Conservation (phyloP, 192 early-diverging fungal species). For the Dissophora globulifera region DNA sequence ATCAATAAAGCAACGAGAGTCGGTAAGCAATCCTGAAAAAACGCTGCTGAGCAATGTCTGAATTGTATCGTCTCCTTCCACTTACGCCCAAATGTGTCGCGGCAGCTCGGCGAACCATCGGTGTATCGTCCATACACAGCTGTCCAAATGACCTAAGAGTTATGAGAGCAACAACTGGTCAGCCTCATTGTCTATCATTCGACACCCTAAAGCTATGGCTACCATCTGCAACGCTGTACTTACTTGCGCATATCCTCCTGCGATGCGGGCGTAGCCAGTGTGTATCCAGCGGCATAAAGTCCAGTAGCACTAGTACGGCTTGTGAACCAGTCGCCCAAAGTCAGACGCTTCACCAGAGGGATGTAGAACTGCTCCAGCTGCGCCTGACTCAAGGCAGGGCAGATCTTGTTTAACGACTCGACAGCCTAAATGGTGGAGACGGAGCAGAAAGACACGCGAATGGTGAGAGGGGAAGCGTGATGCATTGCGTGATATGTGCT, state of each 20-base stretch:
- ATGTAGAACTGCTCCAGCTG: conserved; percentile 92
- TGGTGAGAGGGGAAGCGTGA: not conserved
- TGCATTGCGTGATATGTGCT: conserved; percentile 13
- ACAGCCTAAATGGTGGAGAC: conserved; percentile 84
- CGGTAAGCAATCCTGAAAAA: not conserved
- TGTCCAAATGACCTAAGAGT: conserved; percentile 73
- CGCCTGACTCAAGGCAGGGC: conserved; percentile 71
- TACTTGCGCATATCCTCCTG: conserved; percentile 90
- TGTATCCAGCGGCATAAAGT: conserved; percentile 90
- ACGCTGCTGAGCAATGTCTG: not conserved
- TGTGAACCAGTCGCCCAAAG: conserved; percentile 98
- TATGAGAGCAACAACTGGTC: no score
- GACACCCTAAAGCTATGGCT: no score
- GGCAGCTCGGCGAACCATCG: conserved; percentile 97
- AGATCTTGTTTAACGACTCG: conserved; percentile 90
- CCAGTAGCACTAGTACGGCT: conserved; percentile 93
- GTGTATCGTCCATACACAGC: conserved; percentile 92
- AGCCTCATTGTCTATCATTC: no score
- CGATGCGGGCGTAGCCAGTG: conserved; percentile 70
- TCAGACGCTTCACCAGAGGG: conserved; percentile 91
- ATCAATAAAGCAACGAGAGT: not conserved
- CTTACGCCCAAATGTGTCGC: conserved; percentile 84
- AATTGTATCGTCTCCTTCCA: no score
- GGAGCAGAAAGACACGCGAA: conserved; percentile 4
- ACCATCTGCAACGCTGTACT: not conserved